Conservation (phyloP, 352 stramenopile species). For the Blastocystis sp. region DNA sequence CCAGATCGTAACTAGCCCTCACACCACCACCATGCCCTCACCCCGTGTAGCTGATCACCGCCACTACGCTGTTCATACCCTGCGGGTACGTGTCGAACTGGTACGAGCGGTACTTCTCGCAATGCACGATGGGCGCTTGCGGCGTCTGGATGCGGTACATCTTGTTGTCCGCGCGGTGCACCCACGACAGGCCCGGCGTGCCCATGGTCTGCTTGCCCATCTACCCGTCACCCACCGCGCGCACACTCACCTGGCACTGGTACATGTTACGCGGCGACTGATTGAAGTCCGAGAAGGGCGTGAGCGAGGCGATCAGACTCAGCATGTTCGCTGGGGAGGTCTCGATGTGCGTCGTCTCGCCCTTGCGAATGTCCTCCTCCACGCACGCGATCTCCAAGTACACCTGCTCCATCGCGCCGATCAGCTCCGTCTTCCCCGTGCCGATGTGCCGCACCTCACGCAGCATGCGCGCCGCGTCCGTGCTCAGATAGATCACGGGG, state of each 20-base stretch:
- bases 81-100: constrained; percentile 97
- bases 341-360: constrained; percentile 94
- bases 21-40: constrained; percentile 77
- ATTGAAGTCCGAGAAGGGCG: constrained; percentile 99
- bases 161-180: constrained; percentile 95
- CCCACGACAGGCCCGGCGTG: constrained; percentile 91
- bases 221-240: constrained; percentile 99
- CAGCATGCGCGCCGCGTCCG: constrained; percentile 87
- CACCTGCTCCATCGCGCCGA: constrained; percentile 93
- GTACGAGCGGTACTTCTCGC: constrained; percentile 88
- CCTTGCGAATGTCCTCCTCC: constrained; percentile 85
- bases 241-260: constrained; percentile 94
- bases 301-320: constrained; percentile 94
- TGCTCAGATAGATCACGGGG: constrained; percentile 93
- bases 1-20: constrained; percentile 83
- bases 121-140: constrained; percentile 96
- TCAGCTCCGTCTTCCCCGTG: constrained; percentile 87
- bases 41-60: constrained; percentile 97
- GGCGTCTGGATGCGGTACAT: constrained; percentile 97
- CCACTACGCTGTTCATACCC: constrained; percentile 96
- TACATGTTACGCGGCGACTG: constrained; percentile 99
- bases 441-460: constrained; percentile 85
- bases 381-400: constrained; percentile 70
- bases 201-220: constrained; percentile 99
- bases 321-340: constrained; percentile 98